Evolutionary conservation across 1,139 yeast genomes (phyloP).

Genomic region (Saccharomyces hybrid): DNA sequence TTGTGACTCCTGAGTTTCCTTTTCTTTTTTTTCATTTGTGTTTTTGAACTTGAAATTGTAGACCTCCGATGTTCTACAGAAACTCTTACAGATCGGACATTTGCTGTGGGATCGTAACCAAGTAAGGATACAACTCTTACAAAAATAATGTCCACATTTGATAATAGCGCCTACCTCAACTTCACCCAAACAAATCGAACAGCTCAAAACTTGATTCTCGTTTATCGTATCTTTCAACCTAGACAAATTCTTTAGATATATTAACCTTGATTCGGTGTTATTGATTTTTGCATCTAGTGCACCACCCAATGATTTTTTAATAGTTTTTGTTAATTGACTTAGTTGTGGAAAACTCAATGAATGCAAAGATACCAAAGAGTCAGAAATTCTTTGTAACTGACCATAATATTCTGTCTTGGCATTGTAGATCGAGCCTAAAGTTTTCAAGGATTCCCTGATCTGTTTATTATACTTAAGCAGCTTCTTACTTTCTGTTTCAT

Average conservation of each 20-base stretch:
- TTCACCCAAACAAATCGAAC: constrained; percentile 68
- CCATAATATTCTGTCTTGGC: constrained; percentile 71
- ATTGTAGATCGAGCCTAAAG: constrained; percentile 62
- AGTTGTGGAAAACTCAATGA: constrained; percentile 18
- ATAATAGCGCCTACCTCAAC: constrained; percentile 73
- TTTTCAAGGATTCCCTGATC: constrained; percentile 43
- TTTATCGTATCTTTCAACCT: constrained; percentile 20
- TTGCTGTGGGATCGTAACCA: constrained; percentile 53
- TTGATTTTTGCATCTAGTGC: constrained; percentile 26
- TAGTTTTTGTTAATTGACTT: constrained; percentile 23
- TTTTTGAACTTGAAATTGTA: constrained; percentile 26
- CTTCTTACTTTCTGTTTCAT: constrained; percentile 15
- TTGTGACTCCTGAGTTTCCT: constrained; percentile 9
- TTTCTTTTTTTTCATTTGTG: constrained; percentile 10
- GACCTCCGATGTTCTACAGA: constrained; percentile 41
- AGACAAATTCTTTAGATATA: constrained; percentile 51
- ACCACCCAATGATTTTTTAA: constrained; percentile 9
- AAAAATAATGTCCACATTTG: constrained; percentile 84
- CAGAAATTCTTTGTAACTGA: constrained; percentile 79
- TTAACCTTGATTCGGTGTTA: constrained; percentile 44
- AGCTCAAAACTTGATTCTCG: constrained; percentile 33
- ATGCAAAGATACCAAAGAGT: constrained; percentile 44
- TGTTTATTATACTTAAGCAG: constrained; percentile 23
- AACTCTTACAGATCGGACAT: constrained; percentile 80
- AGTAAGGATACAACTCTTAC: constrained; percentile 62